Evolutionary conservation across 1,284 basidiomycete species (phyloP).

Genomic region (Bjerkandera adusta): DNA sequence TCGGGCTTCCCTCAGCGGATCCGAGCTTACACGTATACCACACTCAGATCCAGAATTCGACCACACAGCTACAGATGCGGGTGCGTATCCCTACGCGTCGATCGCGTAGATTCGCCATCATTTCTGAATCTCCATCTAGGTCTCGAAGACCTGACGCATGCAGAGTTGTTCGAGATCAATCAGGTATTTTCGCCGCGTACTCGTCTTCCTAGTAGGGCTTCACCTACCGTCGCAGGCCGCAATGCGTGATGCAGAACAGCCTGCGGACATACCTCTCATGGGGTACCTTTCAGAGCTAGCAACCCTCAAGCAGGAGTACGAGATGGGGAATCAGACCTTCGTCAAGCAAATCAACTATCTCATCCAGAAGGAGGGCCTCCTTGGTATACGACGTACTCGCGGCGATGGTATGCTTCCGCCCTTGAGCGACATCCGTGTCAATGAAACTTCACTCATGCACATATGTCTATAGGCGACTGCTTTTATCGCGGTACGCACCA

Average conservation of each 20-base stretch:
- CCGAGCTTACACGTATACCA: neutral
- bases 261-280: conserved; percentile 48
- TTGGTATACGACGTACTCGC: conserved; percentile 62
- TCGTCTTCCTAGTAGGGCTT: neutral
- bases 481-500: conserved; percentile 54
- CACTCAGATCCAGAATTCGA: conserved; percentile 7
- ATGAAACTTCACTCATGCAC: neutral
- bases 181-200: conserved; percentile 30
- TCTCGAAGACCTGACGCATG: conserved; percentile 28
- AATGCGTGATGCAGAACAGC: conserved; percentile 43
- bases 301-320: conserved; percentile 62
- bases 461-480: conserved; percentile 46
- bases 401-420: conserved; percentile 38
- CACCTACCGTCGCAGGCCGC: conserved; percentile 33
- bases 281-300: conserved; percentile 46
- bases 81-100: neutral
- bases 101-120: neutral
- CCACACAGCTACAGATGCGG: neutral
- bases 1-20: no score
- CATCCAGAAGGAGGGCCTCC: conserved; percentile 53
- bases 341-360: conserved; percentile 69
- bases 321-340: conserved; percentile 54
- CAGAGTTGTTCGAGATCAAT: conserved; percentile 49
- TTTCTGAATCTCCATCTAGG: conserved; percentile 23
- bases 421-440: no score